These are phyloP conservation scores for Pichia sp. DNA, from an alignment of 1,139 yeast genomes.

Conservation along the genomic window DNA sequence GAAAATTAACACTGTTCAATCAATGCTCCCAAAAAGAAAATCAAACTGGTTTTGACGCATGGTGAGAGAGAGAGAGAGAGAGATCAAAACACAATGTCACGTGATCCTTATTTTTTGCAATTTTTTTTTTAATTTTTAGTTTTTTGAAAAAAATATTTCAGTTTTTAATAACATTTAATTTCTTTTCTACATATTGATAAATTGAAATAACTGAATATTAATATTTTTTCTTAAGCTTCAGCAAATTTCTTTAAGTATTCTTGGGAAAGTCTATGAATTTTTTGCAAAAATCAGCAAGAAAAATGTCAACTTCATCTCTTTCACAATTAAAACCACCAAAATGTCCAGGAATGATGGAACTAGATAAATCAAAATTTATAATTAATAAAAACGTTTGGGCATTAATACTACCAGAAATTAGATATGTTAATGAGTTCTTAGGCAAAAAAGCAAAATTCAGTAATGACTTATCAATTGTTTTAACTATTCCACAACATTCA, in stretches of 20 bases:
- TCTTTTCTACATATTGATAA: neutral
- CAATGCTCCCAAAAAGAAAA: no score
- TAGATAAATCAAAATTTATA: conserved; percentile 61
- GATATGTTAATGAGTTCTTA: conserved; percentile 48
- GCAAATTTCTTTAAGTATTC: neutral
- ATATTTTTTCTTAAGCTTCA: neutral
- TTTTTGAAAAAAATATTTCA: no score
- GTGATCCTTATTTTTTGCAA: no score
- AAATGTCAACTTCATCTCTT: conserved; percentile 11
- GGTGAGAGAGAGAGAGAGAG: no score
- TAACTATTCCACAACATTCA: conserved; percentile 58
- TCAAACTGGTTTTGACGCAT: no score
- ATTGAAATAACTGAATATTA: neutral
- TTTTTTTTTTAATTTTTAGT: no score
- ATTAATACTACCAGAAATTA: conserved; percentile 65
- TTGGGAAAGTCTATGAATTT: conserved; percentile 3
- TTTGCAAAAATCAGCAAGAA: neutral
- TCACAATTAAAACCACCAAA: conserved; percentile 50
- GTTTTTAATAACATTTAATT: no score
- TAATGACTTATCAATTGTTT: conserved; percentile 36
- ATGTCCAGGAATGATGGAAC: conserved; percentile 53
- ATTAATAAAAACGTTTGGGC: conserved; percentile 53
- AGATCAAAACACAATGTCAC: no score
- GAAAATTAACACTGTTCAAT: no score
- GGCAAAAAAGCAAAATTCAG: conserved; percentile 28